Base-by-base conservation (phyloP, 495 filamentous ascomycete genomes). In the Penicillium steckii region DNA sequence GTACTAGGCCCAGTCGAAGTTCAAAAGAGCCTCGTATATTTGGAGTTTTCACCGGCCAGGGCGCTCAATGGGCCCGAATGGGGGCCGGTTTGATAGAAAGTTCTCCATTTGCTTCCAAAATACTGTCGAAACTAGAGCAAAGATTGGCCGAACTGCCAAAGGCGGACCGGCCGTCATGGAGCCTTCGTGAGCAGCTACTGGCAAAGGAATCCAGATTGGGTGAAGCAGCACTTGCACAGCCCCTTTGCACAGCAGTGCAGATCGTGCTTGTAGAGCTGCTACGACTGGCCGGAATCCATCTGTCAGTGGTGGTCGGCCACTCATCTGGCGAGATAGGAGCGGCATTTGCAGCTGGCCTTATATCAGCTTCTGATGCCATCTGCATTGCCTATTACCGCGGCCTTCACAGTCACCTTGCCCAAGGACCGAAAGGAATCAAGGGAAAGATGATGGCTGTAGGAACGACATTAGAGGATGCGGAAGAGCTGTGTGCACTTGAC, bases 31-130 rank as follows among this genome's bases (percentile, higher is more conserved):
- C 62, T 60, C 76, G 70, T 53, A 66, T 87, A 8, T 80, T 75
- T 0, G 87, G 89, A 54, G 71, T 82, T 26, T 90, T 89, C 56
- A 89, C 85, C 10, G 86, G 86, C 23, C 86, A 90, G 61, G 86
- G 86, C 13, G 79, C 83, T 1, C 81, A 86, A 45, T 88, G 64
- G 64, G 27, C 45, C 2, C 56, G 41, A 3, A 80, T 79, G 76
- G 77, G 72, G 2, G 48, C 50, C 17, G 53, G 63, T 18, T 55
- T 76, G 9, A 45, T 74, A 13, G 30, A 62, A 8, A 12, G 44
- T 7, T 70, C 57, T 18, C 55, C 56, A 0, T 10, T 62, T 8
- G 74, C 75, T 50, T 30, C 56, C n/a, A 40, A 60, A 5, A 40
- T 44, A 1, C 46, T 73, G 3, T 47, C 61, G 23, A 17, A 37